Evolutionary conservation across 2,329 filamentous ascomycete species (phyloP).

Genomic region (Pyrenophora graminea): DNA sequence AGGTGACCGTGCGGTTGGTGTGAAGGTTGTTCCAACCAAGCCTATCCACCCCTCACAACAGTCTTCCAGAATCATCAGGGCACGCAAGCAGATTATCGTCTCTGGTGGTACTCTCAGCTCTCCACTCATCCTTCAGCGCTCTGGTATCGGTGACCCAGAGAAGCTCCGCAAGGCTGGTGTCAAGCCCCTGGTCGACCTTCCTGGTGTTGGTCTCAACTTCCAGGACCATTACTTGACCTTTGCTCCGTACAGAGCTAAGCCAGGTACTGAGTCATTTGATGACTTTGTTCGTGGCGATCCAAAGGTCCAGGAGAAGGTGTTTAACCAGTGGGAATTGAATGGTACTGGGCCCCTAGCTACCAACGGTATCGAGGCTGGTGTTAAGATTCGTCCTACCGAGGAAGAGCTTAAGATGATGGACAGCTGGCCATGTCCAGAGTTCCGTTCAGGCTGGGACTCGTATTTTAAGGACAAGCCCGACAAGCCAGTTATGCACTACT

Average conservation of each 20-base stretch:
- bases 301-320: constrained; percentile 72
- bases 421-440: constrained; percentile 74
- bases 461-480: constrained; percentile 86
- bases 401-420: constrained; percentile 71
- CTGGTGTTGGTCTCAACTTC: constrained; percentile 76
- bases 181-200: constrained; percentile 70
- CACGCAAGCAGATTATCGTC: constrained; percentile 75
- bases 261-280: constrained; percentile 76
- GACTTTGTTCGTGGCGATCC: constrained; percentile 77
- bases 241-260: constrained; percentile 72
- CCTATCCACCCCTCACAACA: constrained; percentile 61
- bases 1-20: constrained; percentile 71
- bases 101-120: constrained; percentile 74
- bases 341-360: constrained; percentile 78
- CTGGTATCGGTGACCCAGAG: constrained; percentile 72
- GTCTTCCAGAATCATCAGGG: constrained; percentile 63
- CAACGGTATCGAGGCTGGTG: constrained; percentile 79
- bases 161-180: constrained; percentile 72
- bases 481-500: constrained; percentile 87
- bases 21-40: constrained; percentile 72
- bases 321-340: constrained; percentile 77
- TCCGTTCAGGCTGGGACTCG: constrained; percentile 74
- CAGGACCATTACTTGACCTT: constrained; percentile 77
- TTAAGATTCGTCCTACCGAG: constrained; percentile 74
- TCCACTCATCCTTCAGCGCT: constrained; percentile 74